These are phyloP conservation scores for Lachancea kluyveri DNA, from an alignment of 805 yeast genomes.

Conservation along the genomic window DNA sequence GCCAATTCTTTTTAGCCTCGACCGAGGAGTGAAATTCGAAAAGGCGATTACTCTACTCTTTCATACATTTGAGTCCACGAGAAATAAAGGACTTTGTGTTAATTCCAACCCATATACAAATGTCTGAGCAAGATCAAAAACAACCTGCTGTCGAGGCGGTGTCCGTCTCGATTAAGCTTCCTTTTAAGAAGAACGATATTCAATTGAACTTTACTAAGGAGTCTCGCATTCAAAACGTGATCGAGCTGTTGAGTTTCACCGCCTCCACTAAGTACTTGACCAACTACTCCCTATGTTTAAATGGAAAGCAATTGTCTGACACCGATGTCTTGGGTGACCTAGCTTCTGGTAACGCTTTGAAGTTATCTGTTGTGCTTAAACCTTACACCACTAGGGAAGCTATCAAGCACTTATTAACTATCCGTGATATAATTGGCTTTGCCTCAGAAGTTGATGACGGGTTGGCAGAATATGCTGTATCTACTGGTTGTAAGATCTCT, in stretches of 20 bases:
- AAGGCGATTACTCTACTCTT: too few relatives aligned
- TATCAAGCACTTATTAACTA: slow-evolving; percentile 24
- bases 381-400: slow-evolving; percentile 28
- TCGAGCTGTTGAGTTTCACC: slow-evolving; percentile 23
- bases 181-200: slow-evolving; percentile 11
- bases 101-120: too few relatives aligned
- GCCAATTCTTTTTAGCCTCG: too few relatives aligned
- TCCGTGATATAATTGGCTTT: slow-evolving; percentile 31
- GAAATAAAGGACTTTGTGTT: too few relatives aligned
- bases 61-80: too few relatives aligned
- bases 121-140: too few relatives aligned
- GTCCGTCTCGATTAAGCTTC: slow-evolving; percentile 18
- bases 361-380: slow-evolving; percentile 15
- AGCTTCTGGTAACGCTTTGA: slow-evolving; percentile 10
- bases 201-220: slow-evolving; percentile 22
- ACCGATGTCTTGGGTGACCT: slow-evolving; percentile 17
- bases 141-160: slow-evolving; percentile 8
- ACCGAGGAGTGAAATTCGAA: too few relatives aligned
- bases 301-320: slow-evolving; percentile 15
- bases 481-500: slow-evolving; percentile 27
- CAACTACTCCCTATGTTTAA: slow-evolving; percentile 19
- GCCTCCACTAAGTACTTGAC: slow-evolving; percentile 26
- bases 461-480: slow-evolving; percentile 27
- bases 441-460: slow-evolving; percentile 28
- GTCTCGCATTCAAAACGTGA: slow-evolving; percentile 21